Evolutionary conservation across 306 rosid genomes (phyloP), one percentile per base, ranked within the genome.

Genomic region (Coriaria nepalensis): DNA sequence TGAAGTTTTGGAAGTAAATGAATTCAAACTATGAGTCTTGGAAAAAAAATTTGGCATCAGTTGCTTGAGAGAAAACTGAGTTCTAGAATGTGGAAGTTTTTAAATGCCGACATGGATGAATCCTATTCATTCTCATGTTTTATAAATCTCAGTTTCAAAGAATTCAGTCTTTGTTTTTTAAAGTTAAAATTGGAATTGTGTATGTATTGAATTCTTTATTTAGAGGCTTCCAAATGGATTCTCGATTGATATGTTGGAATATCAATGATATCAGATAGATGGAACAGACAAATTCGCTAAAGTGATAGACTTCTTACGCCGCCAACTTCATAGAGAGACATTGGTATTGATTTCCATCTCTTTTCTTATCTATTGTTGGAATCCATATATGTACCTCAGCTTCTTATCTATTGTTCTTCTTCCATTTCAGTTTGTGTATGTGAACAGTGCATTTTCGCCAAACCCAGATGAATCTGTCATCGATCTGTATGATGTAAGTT

Each of bases 221-320:
- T 45, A 48, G 14, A 65, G 65, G 59, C 3, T 20, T 20, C 29
- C 29, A 20, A 20, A 20, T 20, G 29, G 29, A 20, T 20, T 20
- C 29, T 20, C 29, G 29, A 20, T 3, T 20, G 29, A 20, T 20
- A 20, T 20, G 29, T 20, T 20, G 1, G 29, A 20, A 20, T 20
- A 20, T 20, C 29, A 20, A 20, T 20, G 29, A 20, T 20, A 20
- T 20, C 71, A 90, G 95, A 81, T 81, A 46, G 70, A 65, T 43
- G 98, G 87, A 59, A 77, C 87, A 14, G 95, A 90, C 67, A 90
- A 90, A 53, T 90, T 90, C 54, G 93, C 90, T 13, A 90, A 85
- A 67, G 95, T 85, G 64, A 85, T 90, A 15, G 98, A 90, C 67
- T 90, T 85, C 66, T 74, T 90, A 33, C 68, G 95, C 42, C 81